A percentile compares a stretch with the other conserved stretches of the same genome.
phyloP scores from a whole-genome alignment of 2,329 filamentous ascomycete genomes.

The Cadophora luteo-olivacea region DNA sequence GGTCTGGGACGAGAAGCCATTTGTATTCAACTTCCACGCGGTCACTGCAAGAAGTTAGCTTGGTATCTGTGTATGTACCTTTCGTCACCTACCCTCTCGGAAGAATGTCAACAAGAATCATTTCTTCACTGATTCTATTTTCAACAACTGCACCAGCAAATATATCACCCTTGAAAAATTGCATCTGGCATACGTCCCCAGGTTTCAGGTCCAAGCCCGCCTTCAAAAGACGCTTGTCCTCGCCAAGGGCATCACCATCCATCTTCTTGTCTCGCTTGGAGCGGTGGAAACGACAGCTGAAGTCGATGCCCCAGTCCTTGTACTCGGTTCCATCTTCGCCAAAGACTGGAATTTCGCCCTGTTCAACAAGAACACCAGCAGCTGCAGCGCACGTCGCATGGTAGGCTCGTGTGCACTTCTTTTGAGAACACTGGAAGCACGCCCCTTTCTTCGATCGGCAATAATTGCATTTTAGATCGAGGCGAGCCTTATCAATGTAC shows the following conservation, averaged over 20 bases:
- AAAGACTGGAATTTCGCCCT: slow-evolving; percentile 84
- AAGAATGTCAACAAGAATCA: slow-evolving; percentile 79
- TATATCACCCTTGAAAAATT: slow-evolving; percentile 83
- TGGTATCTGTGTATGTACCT: slow-evolving; percentile 22
- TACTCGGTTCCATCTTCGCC: slow-evolving; percentile 92
- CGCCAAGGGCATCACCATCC: slow-evolving; percentile 72
- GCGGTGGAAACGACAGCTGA: slow-evolving; percentile 93
- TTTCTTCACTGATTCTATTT: slow-evolving; percentile 78
- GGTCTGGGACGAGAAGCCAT: slow-evolving; percentile 77
- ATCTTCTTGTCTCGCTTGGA: slow-evolving; percentile 82
- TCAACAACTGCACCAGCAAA: slow-evolving; percentile 89
- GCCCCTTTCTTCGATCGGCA: slow-evolving; percentile 95
- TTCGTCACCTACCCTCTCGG: slow-evolving; percentile 74
- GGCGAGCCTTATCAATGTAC: slow-evolving; percentile 83
- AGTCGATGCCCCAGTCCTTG: slow-evolving; percentile 88
- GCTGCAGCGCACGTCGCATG: slow-evolving; percentile 94
- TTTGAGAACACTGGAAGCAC: slow-evolving; percentile 94
- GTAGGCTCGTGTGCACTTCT: slow-evolving; percentile 92
- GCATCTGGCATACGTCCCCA: slow-evolving; percentile 85
- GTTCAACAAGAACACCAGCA: slow-evolving; percentile 90
- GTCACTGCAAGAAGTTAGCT: slow-evolving; percentile 63
- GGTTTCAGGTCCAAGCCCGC: slow-evolving; percentile 72
- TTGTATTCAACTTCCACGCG: slow-evolving; percentile 84
- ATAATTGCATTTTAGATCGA: slow-evolving; percentile 93
- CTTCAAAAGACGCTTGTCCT: slow-evolving; percentile 69